Evolutionary conservation across 129 eudicot species (phyloP).

Genomic region (Chrysanthemum makinoi): DNA sequence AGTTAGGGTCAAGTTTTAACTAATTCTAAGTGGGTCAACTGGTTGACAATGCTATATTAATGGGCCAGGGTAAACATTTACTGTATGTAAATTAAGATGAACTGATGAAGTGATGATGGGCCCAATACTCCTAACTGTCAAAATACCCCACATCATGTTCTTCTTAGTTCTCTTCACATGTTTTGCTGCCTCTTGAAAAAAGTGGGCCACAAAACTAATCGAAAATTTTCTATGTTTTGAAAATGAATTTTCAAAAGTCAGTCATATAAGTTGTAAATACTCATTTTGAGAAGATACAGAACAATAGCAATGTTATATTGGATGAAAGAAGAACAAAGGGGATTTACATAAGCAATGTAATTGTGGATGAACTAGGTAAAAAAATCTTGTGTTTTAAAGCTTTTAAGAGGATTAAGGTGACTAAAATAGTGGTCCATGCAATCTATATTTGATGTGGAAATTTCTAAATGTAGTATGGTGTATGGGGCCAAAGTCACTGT

Average conservation of each 20-base stretch:
- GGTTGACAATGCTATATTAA: constrained; percentile 23
- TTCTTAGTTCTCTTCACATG: constrained; percentile 14
- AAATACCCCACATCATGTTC: constrained; percentile 40
- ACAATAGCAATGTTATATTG: too few species aligned
- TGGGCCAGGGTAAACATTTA: constrained; percentile 24
- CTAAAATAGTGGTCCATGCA: background rate
- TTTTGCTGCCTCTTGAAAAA: background rate
- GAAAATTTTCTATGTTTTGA: too few species aligned
- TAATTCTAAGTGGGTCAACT: constrained; percentile 12
- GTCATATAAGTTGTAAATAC: too few species aligned
- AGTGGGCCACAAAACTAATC: too few species aligned
- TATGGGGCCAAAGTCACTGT: background rate
- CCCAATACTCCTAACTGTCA: constrained; percentile 35
- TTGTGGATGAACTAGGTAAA: too few species aligned
- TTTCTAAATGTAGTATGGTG: constrained; percentile 5
- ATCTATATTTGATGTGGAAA: background rate
- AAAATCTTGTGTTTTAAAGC: too few species aligned
- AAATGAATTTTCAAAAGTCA: too few species aligned
- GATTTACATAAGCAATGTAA: too few species aligned
- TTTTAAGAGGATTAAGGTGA: too few species aligned
- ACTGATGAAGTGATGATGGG: constrained; percentile 21
- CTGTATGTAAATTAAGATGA: constrained; percentile 7
- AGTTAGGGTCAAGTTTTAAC: background rate
- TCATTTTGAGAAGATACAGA: too few species aligned
- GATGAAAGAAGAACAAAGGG: too few species aligned